Conservation (phyloP, 2,329 filamentous ascomycete species). For the Leptosphaerulina australis region DNA sequence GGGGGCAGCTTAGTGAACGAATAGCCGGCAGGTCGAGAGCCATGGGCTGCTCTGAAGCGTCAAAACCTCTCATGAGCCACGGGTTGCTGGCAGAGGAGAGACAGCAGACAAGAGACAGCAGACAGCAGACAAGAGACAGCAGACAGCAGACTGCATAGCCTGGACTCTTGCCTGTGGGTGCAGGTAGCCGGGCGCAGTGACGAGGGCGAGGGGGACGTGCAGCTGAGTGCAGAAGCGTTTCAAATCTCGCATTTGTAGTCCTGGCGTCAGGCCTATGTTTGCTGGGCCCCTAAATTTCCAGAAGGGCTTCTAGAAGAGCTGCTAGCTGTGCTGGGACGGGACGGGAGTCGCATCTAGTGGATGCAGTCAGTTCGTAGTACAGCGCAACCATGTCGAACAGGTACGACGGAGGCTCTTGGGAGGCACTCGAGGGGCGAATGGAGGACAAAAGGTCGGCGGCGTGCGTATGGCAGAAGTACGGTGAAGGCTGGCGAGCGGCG, state of each 20-base stretch:
- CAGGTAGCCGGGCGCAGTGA: slow-evolving; percentile 22
- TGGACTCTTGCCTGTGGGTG: background rate
- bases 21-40: slow-evolving; percentile 9
- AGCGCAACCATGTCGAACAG: slow-evolving; percentile 35
- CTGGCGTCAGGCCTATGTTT: slow-evolving; percentile 24
- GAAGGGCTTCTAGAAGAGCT: slow-evolving; percentile 48
- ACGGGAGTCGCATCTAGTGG: slow-evolving; percentile 33
- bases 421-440: background rate
- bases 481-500: slow-evolving; percentile 10
- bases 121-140: slow-evolving; percentile 24
- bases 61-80: slow-evolving; percentile 23
- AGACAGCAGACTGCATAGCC: slow-evolving; percentile 1
- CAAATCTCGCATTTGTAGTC: slow-evolving; percentile 25
- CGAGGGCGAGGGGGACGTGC: slow-evolving; percentile 18
- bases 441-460: slow-evolving; percentile 14
- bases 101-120: slow-evolving; percentile 3
- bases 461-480: slow-evolving; percentile 14
- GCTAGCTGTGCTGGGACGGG: slow-evolving; percentile 37
- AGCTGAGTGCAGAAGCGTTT: slow-evolving; percentile 34
- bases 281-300: slow-evolving; percentile 41
- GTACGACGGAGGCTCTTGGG: slow-evolving; percentile 24
- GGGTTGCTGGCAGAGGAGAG: slow-evolving; percentile 18
- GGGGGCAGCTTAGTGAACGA: slow-evolving; percentile 17
- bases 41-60: slow-evolving; percentile 20
- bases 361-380: slow-evolving; percentile 24